Percentiles rank a stretch among this genome's conserved stretches.
phyloP scores from a whole-genome alignment of 2,329 filamentous ascomycete genomes.

The Scopulariopsis brevicaulis region DNA sequence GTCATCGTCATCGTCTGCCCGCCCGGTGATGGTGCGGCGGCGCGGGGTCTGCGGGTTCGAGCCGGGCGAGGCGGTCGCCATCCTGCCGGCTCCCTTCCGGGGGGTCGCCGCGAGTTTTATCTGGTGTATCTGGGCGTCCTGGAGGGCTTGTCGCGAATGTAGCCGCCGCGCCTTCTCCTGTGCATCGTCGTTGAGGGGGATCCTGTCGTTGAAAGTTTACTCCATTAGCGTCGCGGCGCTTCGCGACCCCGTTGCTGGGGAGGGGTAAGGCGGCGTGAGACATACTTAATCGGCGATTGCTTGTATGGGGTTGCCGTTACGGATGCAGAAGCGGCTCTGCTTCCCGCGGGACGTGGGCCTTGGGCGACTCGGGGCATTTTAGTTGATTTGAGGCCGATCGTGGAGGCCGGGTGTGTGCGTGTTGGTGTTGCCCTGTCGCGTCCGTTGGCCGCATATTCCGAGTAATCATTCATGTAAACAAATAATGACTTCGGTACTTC shows the following conservation, averaged over 20 bases:
- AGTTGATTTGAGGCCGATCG: conserved; percentile 1
- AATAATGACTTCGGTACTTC: neutral
- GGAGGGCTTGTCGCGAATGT: conserved; percentile 75
- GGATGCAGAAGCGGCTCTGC: conserved; percentile 34
- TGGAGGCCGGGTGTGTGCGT: conserved; percentile 1
- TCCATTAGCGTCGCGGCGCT: neutral
- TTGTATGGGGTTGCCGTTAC: conserved; percentile 41
- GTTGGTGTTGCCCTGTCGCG: conserved; percentile 1
- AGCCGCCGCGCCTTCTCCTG: conserved; percentile 82
- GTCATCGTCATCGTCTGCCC: conserved; percentile 42
- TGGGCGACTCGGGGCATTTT: conserved; percentile 49
- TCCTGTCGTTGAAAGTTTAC: conserved; percentile 37
- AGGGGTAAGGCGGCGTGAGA: conserved; percentile 7
- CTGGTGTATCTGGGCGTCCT: conserved; percentile 86
- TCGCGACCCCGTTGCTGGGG: conserved; percentile 9
- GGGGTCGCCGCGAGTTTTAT: conserved; percentile 72
- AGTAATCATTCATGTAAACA: conserved; percentile 3
- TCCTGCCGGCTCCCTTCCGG: conserved; percentile 46
- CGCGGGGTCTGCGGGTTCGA: conserved; percentile 44
- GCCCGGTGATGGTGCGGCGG: conserved; percentile 18
- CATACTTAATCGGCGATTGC: conserved; percentile 41
- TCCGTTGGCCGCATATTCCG: neutral
- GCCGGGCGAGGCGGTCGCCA: conserved; percentile 43
- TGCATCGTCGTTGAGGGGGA: conserved; percentile 91
- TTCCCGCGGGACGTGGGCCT: conserved; percentile 35